Conservation (phyloP, 108 stramenopile species). For the Skeletonema marinoi region DNA sequence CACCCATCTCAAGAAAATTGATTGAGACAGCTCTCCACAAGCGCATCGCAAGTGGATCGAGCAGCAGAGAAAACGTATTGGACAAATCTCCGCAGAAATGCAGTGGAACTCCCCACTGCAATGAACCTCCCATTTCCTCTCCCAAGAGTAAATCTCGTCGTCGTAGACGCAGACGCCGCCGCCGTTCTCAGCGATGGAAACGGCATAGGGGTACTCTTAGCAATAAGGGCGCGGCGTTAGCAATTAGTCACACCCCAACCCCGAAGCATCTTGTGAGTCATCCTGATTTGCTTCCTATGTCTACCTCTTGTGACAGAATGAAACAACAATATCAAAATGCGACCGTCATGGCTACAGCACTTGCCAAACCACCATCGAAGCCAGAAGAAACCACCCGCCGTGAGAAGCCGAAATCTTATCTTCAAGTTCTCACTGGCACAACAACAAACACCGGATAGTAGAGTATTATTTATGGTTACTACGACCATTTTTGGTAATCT, state of each 20-base stretch:
- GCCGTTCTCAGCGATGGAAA: background rate
- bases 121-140: background rate
- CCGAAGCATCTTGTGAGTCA: too few relatives aligned
- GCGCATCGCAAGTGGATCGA: too few relatives aligned
- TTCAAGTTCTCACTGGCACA: background rate
- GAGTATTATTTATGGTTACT: background rate
- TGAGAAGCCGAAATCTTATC: background rate
- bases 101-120: too few relatives aligned
- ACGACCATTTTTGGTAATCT: background rate
- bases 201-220: too few relatives aligned
- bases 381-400: background rate
- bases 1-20: too few relatives aligned
- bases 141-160: background rate
- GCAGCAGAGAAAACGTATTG: too few relatives aligned
- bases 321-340: background rate
- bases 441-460: background rate
- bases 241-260: too few relatives aligned
- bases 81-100: too few relatives aligned
- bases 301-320: too few relatives aligned
- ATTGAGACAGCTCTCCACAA: too few relatives aligned
- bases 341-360: background rate
- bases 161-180: background rate
- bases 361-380: background rate
- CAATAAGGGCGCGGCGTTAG: too few relatives aligned
- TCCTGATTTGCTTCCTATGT: too few relatives aligned